Conservation (phyloP, 208 protist species). For the Blechomonas ayalai region DNA sequence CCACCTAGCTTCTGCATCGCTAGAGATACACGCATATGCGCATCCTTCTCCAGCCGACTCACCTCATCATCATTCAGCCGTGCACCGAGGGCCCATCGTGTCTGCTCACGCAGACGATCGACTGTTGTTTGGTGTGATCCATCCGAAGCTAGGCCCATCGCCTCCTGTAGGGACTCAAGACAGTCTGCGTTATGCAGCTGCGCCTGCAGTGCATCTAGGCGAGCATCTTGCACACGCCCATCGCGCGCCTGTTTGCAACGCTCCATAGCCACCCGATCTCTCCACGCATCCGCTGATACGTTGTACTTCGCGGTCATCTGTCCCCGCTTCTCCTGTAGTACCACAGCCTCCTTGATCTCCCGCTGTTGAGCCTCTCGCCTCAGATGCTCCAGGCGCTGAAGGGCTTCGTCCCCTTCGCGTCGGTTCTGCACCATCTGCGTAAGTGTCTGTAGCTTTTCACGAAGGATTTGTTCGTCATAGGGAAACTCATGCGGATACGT, state of each 20-base stretch:
- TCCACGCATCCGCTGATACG: conserved; percentile 28
- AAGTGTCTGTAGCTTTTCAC: conserved; percentile 37
- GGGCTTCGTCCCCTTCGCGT: conserved; percentile 15
- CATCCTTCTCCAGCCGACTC: conserved; percentile 27
- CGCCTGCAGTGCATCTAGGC: conserved; percentile 21
- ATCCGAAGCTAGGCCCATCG: conserved; percentile 19
- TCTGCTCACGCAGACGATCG: conserved; percentile 37
- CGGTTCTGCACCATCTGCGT: conserved; percentile 21
- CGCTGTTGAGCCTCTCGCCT: conserved; percentile 17
- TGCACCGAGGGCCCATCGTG: conserved; percentile 39
- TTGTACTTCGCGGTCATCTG: conserved; percentile 64
- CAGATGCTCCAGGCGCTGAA: conserved; percentile 16
- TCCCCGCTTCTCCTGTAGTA: conserved; percentile 53
- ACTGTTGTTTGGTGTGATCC: conserved; percentile 34
- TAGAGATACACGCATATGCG: conserved; percentile 29
- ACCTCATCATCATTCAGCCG: conserved; percentile 52
- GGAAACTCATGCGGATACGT: conserved; percentile 38
- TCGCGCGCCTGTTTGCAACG: conserved; percentile 17
- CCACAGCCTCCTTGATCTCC: conserved; percentile 26
- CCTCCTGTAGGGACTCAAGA: conserved; percentile 28
- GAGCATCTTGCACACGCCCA: conserved; percentile 27
- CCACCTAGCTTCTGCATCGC: conserved; percentile 17
- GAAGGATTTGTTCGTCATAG: conserved; percentile 30
- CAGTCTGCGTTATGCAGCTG: conserved; percentile 25
- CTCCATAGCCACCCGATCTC: conserved; percentile 30